Conservation (phyloP, 768 basidiomycete genomes). For the Omphalotus guepiniiformis region DNA sequence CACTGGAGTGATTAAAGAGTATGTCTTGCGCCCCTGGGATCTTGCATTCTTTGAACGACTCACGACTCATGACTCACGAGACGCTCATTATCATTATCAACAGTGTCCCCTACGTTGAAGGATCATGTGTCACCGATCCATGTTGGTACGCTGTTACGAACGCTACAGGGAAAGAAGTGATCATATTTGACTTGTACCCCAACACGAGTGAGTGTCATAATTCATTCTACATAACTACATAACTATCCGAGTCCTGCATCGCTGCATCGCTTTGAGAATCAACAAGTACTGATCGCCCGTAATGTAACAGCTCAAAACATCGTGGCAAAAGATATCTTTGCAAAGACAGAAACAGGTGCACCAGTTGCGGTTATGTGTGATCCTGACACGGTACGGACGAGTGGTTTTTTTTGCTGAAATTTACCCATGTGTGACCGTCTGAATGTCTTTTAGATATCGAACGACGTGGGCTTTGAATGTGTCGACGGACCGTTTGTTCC, state of each 20-base stretch:
- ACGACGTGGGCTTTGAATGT: slow-evolving; percentile 48
- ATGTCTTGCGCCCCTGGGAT: background rate
- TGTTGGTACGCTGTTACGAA: slow-evolving; percentile 54
- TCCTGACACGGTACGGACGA: slow-evolving; percentile 36
- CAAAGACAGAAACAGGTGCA: slow-evolving; percentile 39
- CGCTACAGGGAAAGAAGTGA: slow-evolving; percentile 56
- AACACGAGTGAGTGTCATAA: slow-evolving; percentile 37
- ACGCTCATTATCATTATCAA: too few relatives aligned
- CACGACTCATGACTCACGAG: background rate
- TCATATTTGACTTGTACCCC: slow-evolving; percentile 55
- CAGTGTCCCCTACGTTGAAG: slow-evolving; percentile 48
- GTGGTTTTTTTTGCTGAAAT: background rate
- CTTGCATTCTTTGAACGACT: slow-evolving; percentile 8
- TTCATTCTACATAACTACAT: background rate
- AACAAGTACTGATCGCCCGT: background rate
- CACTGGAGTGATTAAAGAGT: slow-evolving; percentile 46
- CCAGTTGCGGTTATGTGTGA: slow-evolving; percentile 54
- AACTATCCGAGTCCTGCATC: background rate
- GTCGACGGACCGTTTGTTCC: slow-evolving; percentile 41
- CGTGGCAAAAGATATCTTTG: slow-evolving; percentile 42
- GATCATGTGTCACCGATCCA: slow-evolving; percentile 53
- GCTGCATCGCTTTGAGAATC: too few relatives aligned
- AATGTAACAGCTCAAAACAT: slow-evolving; percentile 41
- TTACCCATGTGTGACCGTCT: background rate
- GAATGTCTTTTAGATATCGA: slow-evolving; percentile 33